Percentiles rank a stretch among this genome's conserved stretches.
These are phyloP conservation scores for Globisporangium camurandrum DNA, from an alignment of 352 stramenopile species.

Conservation along the genomic window DNA sequence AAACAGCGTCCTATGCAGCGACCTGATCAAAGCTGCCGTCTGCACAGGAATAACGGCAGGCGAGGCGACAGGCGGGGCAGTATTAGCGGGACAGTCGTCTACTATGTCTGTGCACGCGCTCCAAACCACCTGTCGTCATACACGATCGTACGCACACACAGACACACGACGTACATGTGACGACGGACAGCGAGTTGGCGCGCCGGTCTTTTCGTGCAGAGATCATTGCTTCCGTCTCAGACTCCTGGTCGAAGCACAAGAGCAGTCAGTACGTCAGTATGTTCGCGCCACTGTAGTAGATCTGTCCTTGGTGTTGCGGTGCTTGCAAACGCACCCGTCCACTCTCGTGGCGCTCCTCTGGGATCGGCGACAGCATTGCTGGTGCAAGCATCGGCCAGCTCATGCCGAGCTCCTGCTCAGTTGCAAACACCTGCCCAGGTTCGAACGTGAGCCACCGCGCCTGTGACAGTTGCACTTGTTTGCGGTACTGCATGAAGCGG, in stretches of 20 bases:
- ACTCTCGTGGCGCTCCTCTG: slow-evolving; percentile 46
- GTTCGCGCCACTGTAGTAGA: too few species aligned
- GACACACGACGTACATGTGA: slow-evolving; percentile 30
- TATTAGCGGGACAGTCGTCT: too few species aligned
- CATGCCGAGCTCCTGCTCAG: slow-evolving; percentile 5
- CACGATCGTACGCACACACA: neutral
- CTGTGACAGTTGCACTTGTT: slow-evolving; percentile 47
- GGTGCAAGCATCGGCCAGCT: slow-evolving; percentile 48
- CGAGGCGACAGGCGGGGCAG: neutral
- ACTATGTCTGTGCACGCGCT: too few species aligned
- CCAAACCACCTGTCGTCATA: neutral
- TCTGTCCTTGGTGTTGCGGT: too few species aligned
- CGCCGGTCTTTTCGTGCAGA: slow-evolving; percentile 27
- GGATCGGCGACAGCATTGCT: slow-evolving; percentile 61
- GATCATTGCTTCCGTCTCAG: slow-evolving; percentile 34
- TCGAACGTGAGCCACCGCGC: slow-evolving; percentile 62
- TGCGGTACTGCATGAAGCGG: slow-evolving; percentile 52
- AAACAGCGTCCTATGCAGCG: too few species aligned
- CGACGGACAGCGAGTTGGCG: slow-evolving; percentile 29
- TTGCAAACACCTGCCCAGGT: slow-evolving; percentile 13
- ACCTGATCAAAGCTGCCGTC: slow-evolving; percentile 15
- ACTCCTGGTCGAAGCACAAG: slow-evolving; percentile 39
- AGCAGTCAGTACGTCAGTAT: too few species aligned
- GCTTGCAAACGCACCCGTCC: slow-evolving; percentile 31
- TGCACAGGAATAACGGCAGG: neutral